phyloP scores from a whole-genome alignment of 1,139 yeast genomes.

The Kodamaea derodonti region DNA sequence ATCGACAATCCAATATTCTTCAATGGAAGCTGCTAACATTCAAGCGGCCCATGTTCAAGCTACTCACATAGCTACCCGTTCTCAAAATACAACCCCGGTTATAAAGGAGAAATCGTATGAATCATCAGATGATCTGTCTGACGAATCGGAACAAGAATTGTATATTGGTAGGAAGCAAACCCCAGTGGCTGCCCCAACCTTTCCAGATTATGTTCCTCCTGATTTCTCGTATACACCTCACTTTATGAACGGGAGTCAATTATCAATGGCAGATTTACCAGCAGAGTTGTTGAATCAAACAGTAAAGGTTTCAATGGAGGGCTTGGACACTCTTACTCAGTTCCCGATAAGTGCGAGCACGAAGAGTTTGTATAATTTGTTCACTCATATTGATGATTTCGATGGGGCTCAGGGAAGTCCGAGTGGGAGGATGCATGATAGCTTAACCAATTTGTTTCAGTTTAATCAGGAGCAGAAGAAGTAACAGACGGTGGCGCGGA shows the following conservation, averaged over 20 bases:
- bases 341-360: slow-evolving; percentile 7
- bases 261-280: slow-evolving; percentile 1
- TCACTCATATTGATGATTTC: slow-evolving; percentile 24
- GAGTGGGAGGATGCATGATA: slow-evolving; percentile 6
- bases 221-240: background rate
- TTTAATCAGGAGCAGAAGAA: slow-evolving; percentile 12
- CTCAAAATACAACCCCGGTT: background rate
- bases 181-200: background rate
- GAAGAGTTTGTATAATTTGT: slow-evolving; percentile 23
- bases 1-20: background rate
- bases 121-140: slow-evolving; percentile 1
- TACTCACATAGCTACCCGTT: background rate
- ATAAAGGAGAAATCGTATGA: slow-evolving; percentile 2
- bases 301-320: background rate
- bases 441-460: slow-evolving; percentile 29
- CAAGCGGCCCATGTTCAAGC: background rate
- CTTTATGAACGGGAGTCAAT: background rate
- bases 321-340: background rate
- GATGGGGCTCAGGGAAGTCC: slow-evolving; percentile 5
- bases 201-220: background rate
- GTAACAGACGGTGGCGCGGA: slow-evolving; percentile 3
- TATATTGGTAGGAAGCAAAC: background rate
- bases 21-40: background rate
- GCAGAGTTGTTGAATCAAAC: background rate
- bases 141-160: background rate